Evolutionary conservation across 345 rosid species (phyloP).

Genomic region (Eucalyptus cloeziana): DNA sequence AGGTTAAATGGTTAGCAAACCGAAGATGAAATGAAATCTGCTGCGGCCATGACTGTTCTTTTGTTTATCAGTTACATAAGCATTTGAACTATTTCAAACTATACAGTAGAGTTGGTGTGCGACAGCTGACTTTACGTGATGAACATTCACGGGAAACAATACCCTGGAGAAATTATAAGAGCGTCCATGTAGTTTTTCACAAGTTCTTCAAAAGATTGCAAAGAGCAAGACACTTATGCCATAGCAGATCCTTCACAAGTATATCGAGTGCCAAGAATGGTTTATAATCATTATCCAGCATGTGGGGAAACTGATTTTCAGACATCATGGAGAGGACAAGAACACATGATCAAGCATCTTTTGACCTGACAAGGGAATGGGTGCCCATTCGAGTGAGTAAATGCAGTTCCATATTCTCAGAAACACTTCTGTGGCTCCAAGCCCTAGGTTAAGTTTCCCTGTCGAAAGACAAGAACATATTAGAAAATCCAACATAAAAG

Average conservation of each 20-base stretch:
- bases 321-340: conserved; percentile 52
- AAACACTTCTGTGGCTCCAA: background rate
- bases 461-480: background rate
- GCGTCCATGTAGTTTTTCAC: background rate
- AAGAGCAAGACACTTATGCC: conserved; percentile 6
- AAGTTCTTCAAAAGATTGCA: background rate
- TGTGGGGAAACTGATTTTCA: conserved; percentile 93
- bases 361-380: background rate
- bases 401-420: background rate
- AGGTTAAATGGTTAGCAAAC: background rate
- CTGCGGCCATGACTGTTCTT: background rate
- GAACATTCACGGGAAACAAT: conserved; percentile 72
- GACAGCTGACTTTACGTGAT: conserved; percentile 51
- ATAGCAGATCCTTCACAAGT: conserved; percentile 91
- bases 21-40: background rate
- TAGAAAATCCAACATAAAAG: background rate
- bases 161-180: conserved; percentile 31
- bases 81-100: background rate
- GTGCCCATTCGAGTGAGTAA: background rate
- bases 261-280: conserved; percentile 92
- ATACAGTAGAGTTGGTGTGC: conserved; percentile 39
- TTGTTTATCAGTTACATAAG: background rate
- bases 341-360: background rate
- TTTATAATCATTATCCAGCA: conserved; percentile 85
- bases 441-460: background rate